phyloP scores from a whole-genome alignment of 129 eudicot genomes.

The Pittosporum tobira region DNA sequence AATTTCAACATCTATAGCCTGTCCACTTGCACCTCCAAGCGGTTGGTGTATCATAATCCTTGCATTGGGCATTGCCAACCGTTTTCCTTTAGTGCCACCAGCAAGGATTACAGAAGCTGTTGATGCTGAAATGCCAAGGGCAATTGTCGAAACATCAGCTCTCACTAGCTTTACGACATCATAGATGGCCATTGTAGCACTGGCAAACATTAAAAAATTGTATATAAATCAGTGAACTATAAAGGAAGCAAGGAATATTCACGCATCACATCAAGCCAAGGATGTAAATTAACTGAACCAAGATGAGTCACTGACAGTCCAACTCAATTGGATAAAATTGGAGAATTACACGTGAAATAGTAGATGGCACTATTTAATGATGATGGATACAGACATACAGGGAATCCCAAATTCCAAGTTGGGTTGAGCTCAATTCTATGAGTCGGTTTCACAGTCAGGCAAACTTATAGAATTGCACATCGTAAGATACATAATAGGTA shows the following conservation, averaged over 20 bases:
- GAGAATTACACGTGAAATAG: too few relatives aligned
- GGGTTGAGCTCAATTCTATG: too few relatives aligned
- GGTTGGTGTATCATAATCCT: conserved; percentile 98
- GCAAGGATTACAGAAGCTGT: conserved; percentile 85
- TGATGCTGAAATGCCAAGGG: conserved; percentile 87
- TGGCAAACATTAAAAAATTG: conserved; percentile 16
- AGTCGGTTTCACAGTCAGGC: too few relatives aligned
- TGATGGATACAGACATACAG: too few relatives aligned
- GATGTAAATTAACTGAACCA: background rate
- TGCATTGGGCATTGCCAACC: conserved; percentile 90
- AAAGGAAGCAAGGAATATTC: background rate
- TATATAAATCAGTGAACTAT: background rate
- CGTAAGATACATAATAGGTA: too few relatives aligned
- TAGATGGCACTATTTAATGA: too few relatives aligned
- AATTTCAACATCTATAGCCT: conserved; percentile 73
- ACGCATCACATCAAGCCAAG: background rate
- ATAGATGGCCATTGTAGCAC: conserved; percentile 81
- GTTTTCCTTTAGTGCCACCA: conserved; percentile 93
- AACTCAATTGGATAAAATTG: too few relatives aligned
- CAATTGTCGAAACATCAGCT: conserved; percentile 88
- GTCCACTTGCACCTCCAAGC: conserved; percentile 81
- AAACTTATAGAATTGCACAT: too few relatives aligned
- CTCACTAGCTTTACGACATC: conserved; percentile 76
- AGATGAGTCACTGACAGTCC: too few relatives aligned
- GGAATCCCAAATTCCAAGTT: too few relatives aligned